A percentile compares a stretch with the other conserved stretches of the same genome.
These are phyloP conservation scores for Hypoxylon perforatum DNA, from an alignment of 495 filamentous ascomycete genomes.

Conservation along the genomic window DNA sequence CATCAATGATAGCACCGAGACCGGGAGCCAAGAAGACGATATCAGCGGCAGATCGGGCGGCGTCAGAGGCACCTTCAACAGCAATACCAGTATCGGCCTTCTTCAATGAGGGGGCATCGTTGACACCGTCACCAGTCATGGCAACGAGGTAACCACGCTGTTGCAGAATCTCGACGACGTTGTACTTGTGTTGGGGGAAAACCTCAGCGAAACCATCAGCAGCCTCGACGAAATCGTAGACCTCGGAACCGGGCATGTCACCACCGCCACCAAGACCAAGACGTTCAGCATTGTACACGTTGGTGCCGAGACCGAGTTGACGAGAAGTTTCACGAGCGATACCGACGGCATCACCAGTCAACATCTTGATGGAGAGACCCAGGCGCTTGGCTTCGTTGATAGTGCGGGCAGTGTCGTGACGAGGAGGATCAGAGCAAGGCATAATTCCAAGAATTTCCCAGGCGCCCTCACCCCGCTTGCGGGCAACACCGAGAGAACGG, in stretches of 20 bases:
- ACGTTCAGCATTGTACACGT: constrained; percentile 92
- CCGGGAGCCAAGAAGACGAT: constrained; percentile 93
- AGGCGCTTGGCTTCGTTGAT: constrained; percentile 89
- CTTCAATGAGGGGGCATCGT: constrained; percentile 95
- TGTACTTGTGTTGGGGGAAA: constrained; percentile 98
- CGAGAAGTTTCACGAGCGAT: constrained; percentile 92
- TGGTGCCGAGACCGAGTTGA: constrained; percentile 89
- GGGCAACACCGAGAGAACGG: constrained; percentile 90
- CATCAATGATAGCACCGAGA: constrained; percentile 91
- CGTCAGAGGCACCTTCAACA: constrained; percentile 92
- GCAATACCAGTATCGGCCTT: constrained; percentile 96
- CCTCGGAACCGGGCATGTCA: constrained; percentile 90
- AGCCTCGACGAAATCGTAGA: constrained; percentile 94
- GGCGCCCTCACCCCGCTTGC: constrained; percentile 76
- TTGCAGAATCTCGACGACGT: constrained; percentile 96
- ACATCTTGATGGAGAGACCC: constrained; percentile 93
- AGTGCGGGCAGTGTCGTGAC: constrained; percentile 89
- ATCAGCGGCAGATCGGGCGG: constrained; percentile 90
- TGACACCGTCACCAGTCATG: constrained; percentile 99
- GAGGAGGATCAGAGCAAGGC: constrained; percentile 91
- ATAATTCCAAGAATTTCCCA: constrained; percentile 96
- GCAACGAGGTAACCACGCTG: constrained; percentile 96
- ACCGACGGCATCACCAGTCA: constrained; percentile 94
- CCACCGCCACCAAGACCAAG: constrained; percentile 85
- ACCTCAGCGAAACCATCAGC: constrained; percentile 97